Base-by-base conservation (phyloP, 805 yeast species). In the Saccharomycopsis fibuligera region DNA sequence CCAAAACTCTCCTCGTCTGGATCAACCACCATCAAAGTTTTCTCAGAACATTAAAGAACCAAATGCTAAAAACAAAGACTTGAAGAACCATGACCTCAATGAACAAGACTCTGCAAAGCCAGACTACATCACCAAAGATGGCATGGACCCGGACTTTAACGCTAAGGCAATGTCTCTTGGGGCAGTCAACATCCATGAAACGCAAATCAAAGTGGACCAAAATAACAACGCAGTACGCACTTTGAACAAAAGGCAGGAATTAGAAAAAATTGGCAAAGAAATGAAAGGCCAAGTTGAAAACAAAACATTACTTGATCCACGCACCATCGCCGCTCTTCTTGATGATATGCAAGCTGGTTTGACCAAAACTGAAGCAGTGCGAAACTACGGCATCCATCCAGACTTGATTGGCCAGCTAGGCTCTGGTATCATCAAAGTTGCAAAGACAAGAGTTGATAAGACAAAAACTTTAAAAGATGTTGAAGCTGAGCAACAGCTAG, bases 121-220 rank as follows among this genome's bases (percentile, higher is more conserved):
- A 10, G 44, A 47, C 16, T 41, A 19, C 24, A 30, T 29, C 12
- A 47, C 35, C 12, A 51, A 51, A 25, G 55, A 51, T 36, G 55
- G 55, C 14, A 35, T 48, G 31, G 55, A 51, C 22, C 54, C 54
- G 4, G 44, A 49, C 24, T 45, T 24, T 29, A 19, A 40, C 21
- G 41, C 43, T 14, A 50, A 43, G 39, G 55, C 55, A 24, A 41
- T 49, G 50, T 41, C 53, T 10, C 41, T 52, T 10, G 50, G 55
- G 1, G 31, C 48, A n/a, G 55, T 52, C 8, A 45, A 41, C 10
- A 12, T 52, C 10, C 17, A 36, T 5, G 49, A 49, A 24, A 30
- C 36, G 5, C 29, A 45, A 16, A n/a, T 49, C n/a, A 37, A 49
- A 10, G 12, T 52, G 6, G 53, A 52, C 36, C 30, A 22, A n/a